These are phyloP conservation scores for Crithidia brevicula DNA, from an alignment of 208 protist species.

Conservation along the genomic window DNA sequence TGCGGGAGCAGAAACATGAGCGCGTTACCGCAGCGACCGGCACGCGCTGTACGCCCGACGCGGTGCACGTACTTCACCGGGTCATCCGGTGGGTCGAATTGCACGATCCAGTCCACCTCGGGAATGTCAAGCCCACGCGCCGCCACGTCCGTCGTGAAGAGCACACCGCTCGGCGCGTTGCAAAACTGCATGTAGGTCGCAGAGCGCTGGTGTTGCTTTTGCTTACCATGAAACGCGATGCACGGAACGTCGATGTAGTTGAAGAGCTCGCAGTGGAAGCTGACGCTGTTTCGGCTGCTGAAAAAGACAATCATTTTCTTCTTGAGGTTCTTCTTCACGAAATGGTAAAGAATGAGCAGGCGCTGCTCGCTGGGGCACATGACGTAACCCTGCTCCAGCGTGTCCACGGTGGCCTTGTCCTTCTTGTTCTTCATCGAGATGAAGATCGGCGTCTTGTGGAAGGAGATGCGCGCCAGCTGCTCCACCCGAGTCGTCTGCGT, in stretches of 20 bases:
- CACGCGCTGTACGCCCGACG: conserved; percentile 98
- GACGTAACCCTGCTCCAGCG: conserved; percentile 98
- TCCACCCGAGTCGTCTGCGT: conserved; percentile 99
- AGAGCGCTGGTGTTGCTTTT: conserved; percentile 99
- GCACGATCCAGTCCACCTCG: conserved; percentile 99
- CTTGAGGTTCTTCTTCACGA: conserved; percentile 98
- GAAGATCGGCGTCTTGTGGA: conserved; percentile 94
- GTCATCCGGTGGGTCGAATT: conserved; percentile 99
- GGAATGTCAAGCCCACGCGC: conserved; percentile 99
- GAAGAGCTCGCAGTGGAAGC: conserved; percentile 99
- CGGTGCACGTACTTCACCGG: conserved; percentile 99
- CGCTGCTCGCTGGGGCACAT: conserved; percentile 95
- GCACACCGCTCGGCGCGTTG: conserved; percentile 97
- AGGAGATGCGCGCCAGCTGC: conserved; percentile 96
- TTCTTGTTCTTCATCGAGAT: conserved; percentile 96
- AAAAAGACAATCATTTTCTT: conserved; percentile 99
- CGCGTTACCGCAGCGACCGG: conserved; percentile 89
- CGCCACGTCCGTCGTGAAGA: conserved; percentile 99
- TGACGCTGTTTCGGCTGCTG: conserved; percentile 97
- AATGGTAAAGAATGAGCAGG: conserved; percentile 99
- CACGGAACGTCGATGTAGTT: conserved; percentile 99
- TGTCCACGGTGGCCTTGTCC: conserved; percentile 94
- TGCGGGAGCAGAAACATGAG: conserved; percentile 98
- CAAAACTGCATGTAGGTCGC: conserved; percentile 99
- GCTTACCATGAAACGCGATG: conserved; percentile 98